These are phyloP conservation scores for Talaromyces pinophilus DNA, from an alignment of 2,329 filamentous ascomycete species.

Conservation along the genomic window DNA sequence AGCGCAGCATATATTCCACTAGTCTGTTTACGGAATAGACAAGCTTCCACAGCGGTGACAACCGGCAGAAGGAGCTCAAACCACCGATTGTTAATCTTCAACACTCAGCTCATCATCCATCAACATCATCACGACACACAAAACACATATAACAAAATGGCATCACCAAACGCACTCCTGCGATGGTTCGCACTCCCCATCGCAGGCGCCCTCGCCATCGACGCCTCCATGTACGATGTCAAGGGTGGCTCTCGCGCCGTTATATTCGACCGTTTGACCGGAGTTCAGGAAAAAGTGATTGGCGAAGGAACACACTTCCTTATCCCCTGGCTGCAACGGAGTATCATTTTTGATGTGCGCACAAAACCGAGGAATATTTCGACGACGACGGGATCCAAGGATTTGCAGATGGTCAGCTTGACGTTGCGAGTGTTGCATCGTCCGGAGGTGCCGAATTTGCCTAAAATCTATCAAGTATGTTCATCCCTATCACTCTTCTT, in stretches of 20 bases:
- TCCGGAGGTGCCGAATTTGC: conserved; percentile 86
- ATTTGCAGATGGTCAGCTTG: conserved; percentile 99
- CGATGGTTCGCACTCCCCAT: conserved; percentile 69
- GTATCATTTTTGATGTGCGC: conserved; percentile 93
- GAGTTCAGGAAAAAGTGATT: conserved; percentile 88
- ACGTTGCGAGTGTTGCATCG: conserved; percentile 93
- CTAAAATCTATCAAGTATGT: conserved; percentile 95
- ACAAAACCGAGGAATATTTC: conserved; percentile 97
- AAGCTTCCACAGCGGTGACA: conserved; percentile 4
- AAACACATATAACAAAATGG: conserved; percentile 46
- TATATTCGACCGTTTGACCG: conserved; percentile 92
- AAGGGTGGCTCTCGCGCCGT: conserved; percentile 91
- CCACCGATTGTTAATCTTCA: conserved; percentile 16
- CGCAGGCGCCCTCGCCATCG: conserved; percentile 65
- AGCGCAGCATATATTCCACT: neutral
- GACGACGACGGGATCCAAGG: conserved; percentile 97
- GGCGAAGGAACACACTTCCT: conserved; percentile 98
- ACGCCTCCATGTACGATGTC: conserved; percentile 92
- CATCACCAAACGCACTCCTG: conserved; percentile 41
- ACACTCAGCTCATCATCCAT: conserved; percentile 19
- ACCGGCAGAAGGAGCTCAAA: conserved; percentile 17
- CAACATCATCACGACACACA: conserved; percentile 25
- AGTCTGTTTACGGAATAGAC: neutral
- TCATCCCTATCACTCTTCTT: neutral
- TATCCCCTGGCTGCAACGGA: conserved; percentile 91